Base-by-base conservation (phyloP, 2,329 filamentous ascomycete species). In the Uncinocarpus reesii region DNA sequence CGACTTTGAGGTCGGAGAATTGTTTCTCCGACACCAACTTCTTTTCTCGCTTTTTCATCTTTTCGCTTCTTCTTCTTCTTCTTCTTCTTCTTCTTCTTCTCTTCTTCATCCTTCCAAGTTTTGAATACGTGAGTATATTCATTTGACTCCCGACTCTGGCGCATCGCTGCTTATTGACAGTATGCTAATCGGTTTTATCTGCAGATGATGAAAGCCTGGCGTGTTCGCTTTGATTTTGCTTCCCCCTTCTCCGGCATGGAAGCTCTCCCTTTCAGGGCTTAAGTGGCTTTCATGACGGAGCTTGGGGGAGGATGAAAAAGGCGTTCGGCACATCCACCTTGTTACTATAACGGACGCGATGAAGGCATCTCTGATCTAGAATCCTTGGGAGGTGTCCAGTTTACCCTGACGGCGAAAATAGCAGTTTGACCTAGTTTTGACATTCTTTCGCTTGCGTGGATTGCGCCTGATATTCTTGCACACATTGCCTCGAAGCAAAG, bases 241-340 rank as follows among this genome's bases (percentile, higher is more conserved):
- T 74, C 76, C 73, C 71, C 76, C 72, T n/a, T 67, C 72, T 75
- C 72, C 75, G 74, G 72, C 76, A 72, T 73, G 72, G 72, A 76
- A 79, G 85, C 86, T 90, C 89, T 95, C 84, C 83, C 80, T 59
- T 58, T 56, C 59, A 79, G 81, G 85, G 89, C 88, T 85, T 67
- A 87, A 95, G 92, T 77, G 90, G 86, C 83, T 76, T 76, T 77
- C 71, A 72, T 77, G 80, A 68, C 71, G 71, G 73, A 73, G 75
- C 69, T 70, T 74, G 72, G 71, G 79, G 78, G 71, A 84, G 79
- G 75, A 79, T 98, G 92, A 96, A 81, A 88, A 88, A 78, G 83
- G 92, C 88, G 92, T 95, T 85, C 88, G 90, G 86, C 92, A 95
- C 90, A 95, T 77, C 71, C 77, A 81, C 84, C 90, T 95, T 96